Evolutionary conservation across 2,329 filamentous ascomycete genomes (phyloP).

Genomic region (Stemphylium vesicarium): DNA sequence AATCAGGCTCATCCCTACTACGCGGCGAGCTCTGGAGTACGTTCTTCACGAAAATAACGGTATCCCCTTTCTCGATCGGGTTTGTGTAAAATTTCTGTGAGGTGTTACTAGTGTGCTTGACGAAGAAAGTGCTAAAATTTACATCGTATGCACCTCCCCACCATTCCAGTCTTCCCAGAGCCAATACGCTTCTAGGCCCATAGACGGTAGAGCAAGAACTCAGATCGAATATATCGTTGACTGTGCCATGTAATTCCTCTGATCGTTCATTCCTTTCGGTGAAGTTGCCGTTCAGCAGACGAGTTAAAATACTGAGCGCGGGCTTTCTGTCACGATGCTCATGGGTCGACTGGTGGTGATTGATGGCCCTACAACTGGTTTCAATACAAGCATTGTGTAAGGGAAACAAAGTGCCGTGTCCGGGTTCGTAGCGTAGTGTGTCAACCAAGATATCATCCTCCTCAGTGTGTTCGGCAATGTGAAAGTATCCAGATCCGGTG

Average conservation of each 20-base stretch:
- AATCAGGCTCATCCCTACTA: background rate
- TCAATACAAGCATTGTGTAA: slow-evolving; percentile 34
- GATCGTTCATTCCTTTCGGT: background rate
- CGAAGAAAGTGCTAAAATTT: background rate
- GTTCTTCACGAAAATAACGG: slow-evolving; percentile 15
- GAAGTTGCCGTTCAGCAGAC: slow-evolving; percentile 21
- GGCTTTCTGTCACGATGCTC: background rate
- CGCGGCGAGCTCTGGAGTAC: slow-evolving; percentile 18
- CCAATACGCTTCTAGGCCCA: slow-evolving; percentile 29
- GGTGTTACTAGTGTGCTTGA: background rate
- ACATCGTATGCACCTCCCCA: slow-evolving; percentile 37
- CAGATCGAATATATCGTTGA: slow-evolving; percentile 29
- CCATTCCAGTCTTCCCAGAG: slow-evolving; percentile 29
- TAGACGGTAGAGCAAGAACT: slow-evolving; percentile 12
- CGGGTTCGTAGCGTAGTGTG: slow-evolving; percentile 14
- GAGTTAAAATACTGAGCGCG: slow-evolving; percentile 14
- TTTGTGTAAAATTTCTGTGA: slow-evolving; percentile 33
- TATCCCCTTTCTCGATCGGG: slow-evolving; percentile 19
- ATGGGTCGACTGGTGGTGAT: slow-evolving; percentile 5
- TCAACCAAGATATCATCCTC: slow-evolving; percentile 21
- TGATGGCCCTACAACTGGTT: slow-evolving; percentile 26
- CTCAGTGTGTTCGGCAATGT: slow-evolving; percentile 17
- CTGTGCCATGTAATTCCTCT: background rate
- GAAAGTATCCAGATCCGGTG: slow-evolving; percentile 21
- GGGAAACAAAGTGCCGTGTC: slow-evolving; percentile 27